Evolutionary conservation across 1,139 yeast species (phyloP), one percentile per base, ranked within the genome.

Genomic region (Kluyveromyces marxianus): DNA sequence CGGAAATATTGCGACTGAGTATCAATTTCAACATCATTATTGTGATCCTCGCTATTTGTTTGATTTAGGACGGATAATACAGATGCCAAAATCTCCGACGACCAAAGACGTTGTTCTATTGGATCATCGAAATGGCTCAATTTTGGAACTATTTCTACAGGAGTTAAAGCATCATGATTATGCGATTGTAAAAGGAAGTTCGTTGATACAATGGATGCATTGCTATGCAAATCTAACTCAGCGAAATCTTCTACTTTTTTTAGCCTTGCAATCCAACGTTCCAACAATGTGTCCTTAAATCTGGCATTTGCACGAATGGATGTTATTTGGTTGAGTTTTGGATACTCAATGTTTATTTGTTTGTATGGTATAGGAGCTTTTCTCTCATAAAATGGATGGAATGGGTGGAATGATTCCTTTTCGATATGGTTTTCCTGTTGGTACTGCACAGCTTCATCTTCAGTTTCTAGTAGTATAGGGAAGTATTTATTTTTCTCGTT

Each of bases 41-140:
- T 14, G 49, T 75, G 75, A 37, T 78, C 82, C 1, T 71, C 60
- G 0, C 86, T 75, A 36, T 85, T 65, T 48, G 5, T 35, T 7
- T 8, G 7, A 10, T 14, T 14, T 6, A 25, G 24, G 7, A 37
- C 14, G n/a, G 41, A 10, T 37, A 37, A 10, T 4, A 37, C n/a
- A 7, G 33, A 28, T 5, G 38, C 43, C 7, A 40, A 27, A 10
- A 40, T 40, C 21, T 40, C 43, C 6, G 32, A 26, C n/a, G 43
- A 40, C 43, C 43, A 40, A 4, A 34, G 21, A 3, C 35, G 27
- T 35, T 34, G 43, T 21, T 34, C 38, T 3, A 40, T 35, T 3
- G 43, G 43, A 21, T 40, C 37, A 7, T 26, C 26, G 21, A 34
- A 40, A 4, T 26, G 31, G 2, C 10, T 7, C 7, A 26, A n/a